Conservation (phyloP, 1,139 yeast species). For the Debaryomyces udenii region DNA sequence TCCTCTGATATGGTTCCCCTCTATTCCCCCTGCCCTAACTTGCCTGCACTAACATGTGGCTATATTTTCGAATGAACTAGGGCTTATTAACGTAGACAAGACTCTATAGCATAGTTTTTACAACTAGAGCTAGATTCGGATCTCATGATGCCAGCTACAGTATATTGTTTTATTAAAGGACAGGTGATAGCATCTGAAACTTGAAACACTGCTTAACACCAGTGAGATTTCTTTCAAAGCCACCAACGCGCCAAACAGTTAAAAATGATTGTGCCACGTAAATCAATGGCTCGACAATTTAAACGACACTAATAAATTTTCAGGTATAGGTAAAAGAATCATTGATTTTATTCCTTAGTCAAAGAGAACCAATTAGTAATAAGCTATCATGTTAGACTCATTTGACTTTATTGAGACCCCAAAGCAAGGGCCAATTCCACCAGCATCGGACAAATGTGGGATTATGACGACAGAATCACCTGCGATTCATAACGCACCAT, state of each 20-base stretch:
- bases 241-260: not conserved
- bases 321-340: not conserved
- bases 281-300: conserved; percentile 2
- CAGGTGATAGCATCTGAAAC: too few relatives aligned
- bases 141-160: too few relatives aligned
- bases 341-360: not conserved
- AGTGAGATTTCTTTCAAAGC: not conserved
- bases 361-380: conserved; percentile 2
- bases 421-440: conserved; percentile 49
- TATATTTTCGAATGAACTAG: too few relatives aligned
- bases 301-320: conserved; percentile 1
- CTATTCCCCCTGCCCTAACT: too few relatives aligned
- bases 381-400: conserved; percentile 35
- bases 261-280: conserved; percentile 10
- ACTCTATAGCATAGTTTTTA: too few relatives aligned
- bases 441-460: conserved; percentile 55
- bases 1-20: too few relatives aligned
- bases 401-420: conserved; percentile 66
- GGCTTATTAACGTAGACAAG: too few relatives aligned
- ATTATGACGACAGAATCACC: conserved; percentile 68
- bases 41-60: too few relatives aligned
- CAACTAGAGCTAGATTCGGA: too few relatives aligned
- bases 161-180: too few relatives aligned
- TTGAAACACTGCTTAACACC: too few relatives aligned
- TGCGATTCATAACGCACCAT: conserved; percentile 80